These are phyloP conservation scores for Salvia splendens DNA, from an alignment of 257 asterid genomes.

Conservation along the genomic window DNA sequence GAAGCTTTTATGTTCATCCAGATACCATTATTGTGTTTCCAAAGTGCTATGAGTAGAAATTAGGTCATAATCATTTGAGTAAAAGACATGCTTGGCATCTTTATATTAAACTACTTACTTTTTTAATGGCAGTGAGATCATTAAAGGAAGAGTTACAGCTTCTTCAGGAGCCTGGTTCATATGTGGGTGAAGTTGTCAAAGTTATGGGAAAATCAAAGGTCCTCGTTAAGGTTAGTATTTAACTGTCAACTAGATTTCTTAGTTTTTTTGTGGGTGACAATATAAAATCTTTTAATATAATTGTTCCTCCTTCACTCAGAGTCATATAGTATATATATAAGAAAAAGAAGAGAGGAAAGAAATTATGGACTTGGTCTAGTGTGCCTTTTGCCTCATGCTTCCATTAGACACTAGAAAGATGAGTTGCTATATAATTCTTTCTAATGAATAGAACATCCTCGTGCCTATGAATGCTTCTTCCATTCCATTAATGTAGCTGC, in stretches of 20 bases:
- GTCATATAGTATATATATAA: not conserved
- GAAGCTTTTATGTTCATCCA: not conserved
- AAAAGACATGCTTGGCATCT: not conserved
- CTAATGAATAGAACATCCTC: conserved; percentile 2
- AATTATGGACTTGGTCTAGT: not conserved
- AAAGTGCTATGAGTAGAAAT: conserved; percentile 6
- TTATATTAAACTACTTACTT: conserved; percentile 3
- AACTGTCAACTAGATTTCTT: not conserved
- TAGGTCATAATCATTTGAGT: conserved; percentile 4
- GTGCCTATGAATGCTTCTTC: not conserved
- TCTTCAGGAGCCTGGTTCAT: conserved; percentile 96
- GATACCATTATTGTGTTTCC: not conserved
- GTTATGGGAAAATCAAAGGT: conserved; percentile 98
- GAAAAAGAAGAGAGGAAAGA: too few species aligned
- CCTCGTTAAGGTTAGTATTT: conserved; percentile 73
- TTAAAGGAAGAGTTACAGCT: conserved; percentile 91
- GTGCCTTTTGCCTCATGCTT: conserved; percentile 14
- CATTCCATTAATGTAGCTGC: not conserved
- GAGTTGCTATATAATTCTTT: not conserved
- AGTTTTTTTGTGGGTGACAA: not conserved
- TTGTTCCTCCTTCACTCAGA: not conserved
- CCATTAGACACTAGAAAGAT: not conserved
- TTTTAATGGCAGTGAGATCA: conserved; percentile 62
- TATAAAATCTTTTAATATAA: not conserved
- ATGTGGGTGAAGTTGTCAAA: conserved; percentile 95